phyloP scores from a whole-genome alignment of 345 rosid species.

The Eucalyptus sideroxylon region DNA sequence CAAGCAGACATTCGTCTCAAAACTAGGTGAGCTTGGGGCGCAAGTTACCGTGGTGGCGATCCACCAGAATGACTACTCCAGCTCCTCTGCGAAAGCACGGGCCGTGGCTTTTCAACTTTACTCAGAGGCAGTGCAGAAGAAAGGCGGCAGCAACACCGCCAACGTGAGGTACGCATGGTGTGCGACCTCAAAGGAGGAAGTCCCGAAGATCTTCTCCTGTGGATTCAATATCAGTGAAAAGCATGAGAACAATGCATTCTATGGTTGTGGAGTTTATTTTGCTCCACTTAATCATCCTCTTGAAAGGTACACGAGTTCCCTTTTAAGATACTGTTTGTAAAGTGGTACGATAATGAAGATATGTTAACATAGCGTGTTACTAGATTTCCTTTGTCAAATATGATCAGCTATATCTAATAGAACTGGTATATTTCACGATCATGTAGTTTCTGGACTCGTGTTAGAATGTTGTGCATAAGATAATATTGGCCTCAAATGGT shows the following conservation, averaged over 20 bases:
- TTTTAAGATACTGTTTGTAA: neutral
- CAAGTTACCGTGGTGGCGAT: constrained; percentile 30
- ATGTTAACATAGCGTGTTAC: neutral
- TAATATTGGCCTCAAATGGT: neutral
- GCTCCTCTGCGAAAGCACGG: constrained; percentile 29
- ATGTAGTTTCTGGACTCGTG: neutral
- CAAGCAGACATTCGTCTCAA: constrained; percentile 16
- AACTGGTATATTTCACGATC: neutral
- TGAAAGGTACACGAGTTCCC: constrained; percentile 29
- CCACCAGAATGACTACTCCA: constrained; percentile 20
- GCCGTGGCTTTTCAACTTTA: constrained; percentile 42
- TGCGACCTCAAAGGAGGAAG: constrained; percentile 27
- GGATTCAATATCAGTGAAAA: constrained; percentile 36
- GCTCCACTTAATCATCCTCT: constrained; percentile 48
- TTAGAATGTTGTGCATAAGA: neutral
- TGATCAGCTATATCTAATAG: neutral
- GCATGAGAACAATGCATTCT: constrained; percentile 19
- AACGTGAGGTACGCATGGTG: constrained; percentile 68
- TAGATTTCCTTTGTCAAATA: neutral
- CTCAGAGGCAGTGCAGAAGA: constrained; percentile 33
- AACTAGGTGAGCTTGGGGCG: constrained; percentile 22
- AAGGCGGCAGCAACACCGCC: constrained; percentile 25
- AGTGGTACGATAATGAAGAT: neutral
- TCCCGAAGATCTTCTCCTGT: constrained; percentile 26
- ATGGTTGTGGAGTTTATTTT: constrained; percentile 53